A percentile compares a stretch with the other conserved stretches of the same genome.
These are phyloP conservation scores for Botryotinia convoluta DNA, from an alignment of 2,329 filamentous ascomycete genomes.

Conservation along the genomic window DNA sequence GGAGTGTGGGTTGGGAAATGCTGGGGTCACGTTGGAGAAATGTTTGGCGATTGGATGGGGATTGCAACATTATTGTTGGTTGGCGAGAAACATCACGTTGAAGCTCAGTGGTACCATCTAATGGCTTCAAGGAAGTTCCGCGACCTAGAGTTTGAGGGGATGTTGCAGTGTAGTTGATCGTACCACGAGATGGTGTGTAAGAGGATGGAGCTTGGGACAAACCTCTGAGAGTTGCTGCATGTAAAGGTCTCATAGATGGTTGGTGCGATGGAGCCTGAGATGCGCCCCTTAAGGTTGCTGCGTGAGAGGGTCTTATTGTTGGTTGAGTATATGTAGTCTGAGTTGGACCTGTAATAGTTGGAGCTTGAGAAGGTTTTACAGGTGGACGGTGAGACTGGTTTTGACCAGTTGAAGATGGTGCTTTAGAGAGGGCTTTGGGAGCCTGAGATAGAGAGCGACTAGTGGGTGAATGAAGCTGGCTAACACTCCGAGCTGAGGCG, in stretches of 20 bases:
- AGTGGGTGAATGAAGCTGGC: background rate
- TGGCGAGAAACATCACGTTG: background rate
- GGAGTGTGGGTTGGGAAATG: background rate
- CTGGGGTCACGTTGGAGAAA: background rate
- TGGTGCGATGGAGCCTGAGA: background rate
- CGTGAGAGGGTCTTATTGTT: background rate
- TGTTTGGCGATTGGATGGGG: background rate
- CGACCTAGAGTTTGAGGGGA: background rate
- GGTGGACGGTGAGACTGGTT: background rate
- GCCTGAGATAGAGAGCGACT: background rate
- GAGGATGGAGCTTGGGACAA: background rate
- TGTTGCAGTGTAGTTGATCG: background rate
- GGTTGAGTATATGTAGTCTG: background rate
- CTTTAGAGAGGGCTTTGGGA: background rate
- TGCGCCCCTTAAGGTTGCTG: background rate
- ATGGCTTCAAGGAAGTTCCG: background rate
- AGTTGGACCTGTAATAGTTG: background rate
- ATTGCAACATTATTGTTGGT: background rate
- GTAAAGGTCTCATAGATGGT: background rate
- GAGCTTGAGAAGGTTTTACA: background rate
- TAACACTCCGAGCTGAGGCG: background rate
- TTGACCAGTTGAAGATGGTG: background rate
- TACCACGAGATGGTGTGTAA: background rate
- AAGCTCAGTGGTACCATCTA: background rate
- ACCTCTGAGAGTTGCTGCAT: background rate